Conservation (phyloP, 2,329 filamentous ascomycete species). For the Tolypocladium inflatum region DNA sequence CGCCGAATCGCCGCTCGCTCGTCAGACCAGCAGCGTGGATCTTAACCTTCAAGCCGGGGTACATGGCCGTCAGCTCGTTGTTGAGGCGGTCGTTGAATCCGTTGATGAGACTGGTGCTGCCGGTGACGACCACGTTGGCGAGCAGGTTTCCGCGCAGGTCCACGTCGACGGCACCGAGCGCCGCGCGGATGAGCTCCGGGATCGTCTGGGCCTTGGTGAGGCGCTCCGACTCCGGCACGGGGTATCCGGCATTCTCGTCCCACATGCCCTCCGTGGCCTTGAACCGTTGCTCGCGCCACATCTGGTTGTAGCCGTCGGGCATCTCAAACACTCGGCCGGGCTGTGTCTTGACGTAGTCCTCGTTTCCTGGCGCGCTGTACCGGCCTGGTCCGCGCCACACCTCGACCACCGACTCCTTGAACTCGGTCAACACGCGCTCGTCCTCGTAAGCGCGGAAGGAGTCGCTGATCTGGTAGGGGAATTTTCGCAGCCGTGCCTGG, state of each 20-base stretch:
- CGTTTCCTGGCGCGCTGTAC: constrained; percentile 55
- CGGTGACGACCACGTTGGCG: constrained; percentile 86
- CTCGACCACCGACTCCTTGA: constrained; percentile 96
- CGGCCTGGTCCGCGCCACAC: constrained; percentile 77
- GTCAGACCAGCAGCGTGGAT: constrained; percentile 80
- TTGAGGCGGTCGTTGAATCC: constrained; percentile 89
- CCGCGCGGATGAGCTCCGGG: constrained; percentile 69
- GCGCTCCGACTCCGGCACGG: constrained; percentile 32
- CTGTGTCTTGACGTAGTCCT: constrained; percentile 63
- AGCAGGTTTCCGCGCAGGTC: constrained; percentile 79
- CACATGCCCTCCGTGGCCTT: constrained; percentile 82
- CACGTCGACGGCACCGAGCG: constrained; percentile 73
- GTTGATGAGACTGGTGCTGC: constrained; percentile 76
- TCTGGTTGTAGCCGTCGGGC: constrained; percentile 91
- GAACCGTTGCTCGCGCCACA: constrained; percentile 85
- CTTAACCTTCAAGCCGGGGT: constrained; percentile 78
- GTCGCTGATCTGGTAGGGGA: constrained; percentile 48
- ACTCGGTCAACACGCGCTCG: constrained; percentile 86
- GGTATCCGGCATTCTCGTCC: constrained; percentile 69
- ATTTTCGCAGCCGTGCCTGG: constrained; percentile 66
- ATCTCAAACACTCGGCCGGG: constrained; percentile 91
- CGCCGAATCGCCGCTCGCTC: constrained; percentile 81
- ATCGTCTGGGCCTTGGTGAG: constrained; percentile 68
- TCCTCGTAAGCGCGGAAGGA: constrained; percentile 81
- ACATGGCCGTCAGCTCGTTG: constrained; percentile 70